Evolutionary conservation across 2,329 filamentous ascomycete genomes (phyloP), one percentile per base, ranked within the genome.

Genomic region (Aureobasidium sp.): DNA sequence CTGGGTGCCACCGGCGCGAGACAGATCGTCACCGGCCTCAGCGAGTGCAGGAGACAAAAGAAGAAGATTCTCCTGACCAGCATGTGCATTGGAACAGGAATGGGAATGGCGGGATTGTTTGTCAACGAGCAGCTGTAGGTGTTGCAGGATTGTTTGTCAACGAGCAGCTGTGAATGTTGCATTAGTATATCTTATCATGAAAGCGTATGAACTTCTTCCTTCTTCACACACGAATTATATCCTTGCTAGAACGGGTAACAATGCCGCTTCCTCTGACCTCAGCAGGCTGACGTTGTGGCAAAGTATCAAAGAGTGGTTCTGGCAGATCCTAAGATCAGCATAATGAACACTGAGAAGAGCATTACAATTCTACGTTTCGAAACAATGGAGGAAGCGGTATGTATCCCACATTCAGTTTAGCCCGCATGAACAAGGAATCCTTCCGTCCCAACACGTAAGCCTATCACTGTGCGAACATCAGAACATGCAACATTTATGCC

Each of bases 21-120:
- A 70, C 90, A 93, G 75, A 91, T 97, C 67, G 91, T 94, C 64
- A 97, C 94, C 0, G 89, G 93, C 22, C 75, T 97, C 71, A 92
- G 89, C 71, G 92, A 96, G 82, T 86, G 87, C 69, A 82, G 90
- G 71, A 84, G 90, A 71, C 86, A 86, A 65, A 90, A 91, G 82
- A 93, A 93, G 84, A 96, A 91, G 88, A 81, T 96, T 67, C 76
- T 97, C 65, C 78, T 97, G 71, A 96, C 91, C 22, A 94, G 89
- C 73, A 97, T 97, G 92, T 97, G 84, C 70, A 86, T 87, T 74
- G 84, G 85, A 51, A 86, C 83, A 58, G 84, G 84, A 9, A 83
- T 85, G 77, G 84, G 84, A 45, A 87, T 87, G 85, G 84, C 84
- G 55, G 84, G 83, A 45, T 68, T 87, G 68, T 85, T 87, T 70